These are phyloP conservation scores for Nyssa sinensis DNA, from an alignment of 148 eudicot species.

Conservation along the genomic window DNA sequence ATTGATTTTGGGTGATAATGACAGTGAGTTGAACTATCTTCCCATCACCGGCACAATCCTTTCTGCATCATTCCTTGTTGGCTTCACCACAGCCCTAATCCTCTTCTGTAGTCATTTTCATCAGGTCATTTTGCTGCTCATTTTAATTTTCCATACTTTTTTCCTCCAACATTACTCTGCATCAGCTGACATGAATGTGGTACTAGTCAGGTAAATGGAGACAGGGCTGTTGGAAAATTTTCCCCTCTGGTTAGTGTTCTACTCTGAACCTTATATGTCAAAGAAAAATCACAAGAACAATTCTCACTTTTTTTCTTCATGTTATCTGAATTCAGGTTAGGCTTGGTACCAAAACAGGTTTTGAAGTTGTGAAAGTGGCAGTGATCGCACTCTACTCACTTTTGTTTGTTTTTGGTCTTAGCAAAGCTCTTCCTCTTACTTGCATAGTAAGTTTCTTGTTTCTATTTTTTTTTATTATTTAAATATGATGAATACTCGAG, in stretches of 20 bases:
- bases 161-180: neutral
- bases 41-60: slow-evolving; percentile 53
- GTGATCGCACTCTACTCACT: slow-evolving; percentile 48
- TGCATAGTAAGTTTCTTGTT: slow-evolving; percentile 49
- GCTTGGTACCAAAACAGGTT: slow-evolving; percentile 66
- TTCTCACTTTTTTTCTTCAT: neutral
- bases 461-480: too few relatives aligned
- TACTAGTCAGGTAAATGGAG: slow-evolving; percentile 62
- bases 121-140: slow-evolving; percentile 51
- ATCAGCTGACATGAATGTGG: neutral
- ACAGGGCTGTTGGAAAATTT: slow-evolving; percentile 71
- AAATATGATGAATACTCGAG: neutral
- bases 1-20: slow-evolving; percentile 13
- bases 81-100: slow-evolving; percentile 79
- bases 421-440: slow-evolving; percentile 61
- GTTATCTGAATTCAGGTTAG: slow-evolving; percentile 54
- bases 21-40: slow-evolving; percentile 39
- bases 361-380: slow-evolving; percentile 56
- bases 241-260: slow-evolving; percentile 75
- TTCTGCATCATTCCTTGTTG: slow-evolving; percentile 75
- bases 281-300: neutral
- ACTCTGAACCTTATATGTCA: neutral
- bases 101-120: slow-evolving; percentile 98
- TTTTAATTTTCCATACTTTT: slow-evolving; percentile 1
- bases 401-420: slow-evolving; percentile 48